These are phyloP conservation scores for Cladosporium austrohemisphaericum DNA, from an alignment of 2,329 filamentous ascomycete genomes.

Conservation along the genomic window DNA sequence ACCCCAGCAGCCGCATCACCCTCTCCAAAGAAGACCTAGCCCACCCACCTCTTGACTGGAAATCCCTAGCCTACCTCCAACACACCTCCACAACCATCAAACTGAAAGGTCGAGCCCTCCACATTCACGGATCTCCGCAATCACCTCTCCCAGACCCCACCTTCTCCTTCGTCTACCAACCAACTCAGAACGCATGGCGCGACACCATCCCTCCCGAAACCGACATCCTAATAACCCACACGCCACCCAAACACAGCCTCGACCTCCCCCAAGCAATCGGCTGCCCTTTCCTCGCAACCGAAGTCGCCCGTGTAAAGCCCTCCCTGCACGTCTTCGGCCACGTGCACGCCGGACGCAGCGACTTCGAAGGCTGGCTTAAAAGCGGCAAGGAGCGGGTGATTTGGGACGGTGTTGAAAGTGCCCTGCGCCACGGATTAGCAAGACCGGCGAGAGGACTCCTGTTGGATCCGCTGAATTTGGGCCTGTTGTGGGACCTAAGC, in stretches of 20 bases:
- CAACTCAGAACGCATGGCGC: slow-evolving; percentile 65
- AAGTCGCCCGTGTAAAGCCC: slow-evolving; percentile 71
- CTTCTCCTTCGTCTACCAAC: slow-evolving; percentile 74
- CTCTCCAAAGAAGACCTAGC: slow-evolving; percentile 50
- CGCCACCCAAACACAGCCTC: slow-evolving; percentile 70
- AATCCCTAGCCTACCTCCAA: slow-evolving; percentile 70
- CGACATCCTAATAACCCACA: slow-evolving; percentile 78
- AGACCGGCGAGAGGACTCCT: slow-evolving; percentile 36
- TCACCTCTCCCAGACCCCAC: slow-evolving; percentile 73
- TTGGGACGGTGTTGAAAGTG: slow-evolving; percentile 70
- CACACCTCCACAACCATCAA: slow-evolving; percentile 54
- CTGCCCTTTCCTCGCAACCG: slow-evolving; percentile 63
- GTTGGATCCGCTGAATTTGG: slow-evolving; percentile 35
- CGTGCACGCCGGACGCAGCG: slow-evolving; percentile 61
- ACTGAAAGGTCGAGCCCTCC: slow-evolving; percentile 54
- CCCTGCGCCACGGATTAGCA: slow-evolving; percentile 63
- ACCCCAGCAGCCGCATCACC: slow-evolving; percentile 57
- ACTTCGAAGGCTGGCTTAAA: slow-evolving; percentile 23
- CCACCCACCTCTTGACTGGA: slow-evolving; percentile 58
- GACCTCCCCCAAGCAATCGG: slow-evolving; percentile 63
- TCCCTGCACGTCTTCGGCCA: slow-evolving; percentile 81
- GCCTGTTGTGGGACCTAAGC: slow-evolving; percentile 50
- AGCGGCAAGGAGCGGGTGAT: slow-evolving; percentile 66
- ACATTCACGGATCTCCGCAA: slow-evolving; percentile 76
- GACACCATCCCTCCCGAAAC: slow-evolving; percentile 66